phyloP scores from a whole-genome alignment of 1,284 basidiomycete species.

The Cryptococcus sp. region DNA sequence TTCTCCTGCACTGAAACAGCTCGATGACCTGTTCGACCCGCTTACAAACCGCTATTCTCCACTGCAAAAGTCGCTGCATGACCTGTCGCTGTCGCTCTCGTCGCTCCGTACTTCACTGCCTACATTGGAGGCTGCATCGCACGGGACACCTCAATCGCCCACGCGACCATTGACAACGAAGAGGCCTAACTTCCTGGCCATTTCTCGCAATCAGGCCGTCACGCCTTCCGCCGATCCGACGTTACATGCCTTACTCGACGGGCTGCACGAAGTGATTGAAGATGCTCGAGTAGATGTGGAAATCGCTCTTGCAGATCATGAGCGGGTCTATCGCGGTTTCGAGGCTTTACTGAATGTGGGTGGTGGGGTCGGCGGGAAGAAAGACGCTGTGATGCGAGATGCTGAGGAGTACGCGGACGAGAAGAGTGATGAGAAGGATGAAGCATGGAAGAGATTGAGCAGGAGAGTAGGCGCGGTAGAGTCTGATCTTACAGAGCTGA shows the following conservation, averaged over 20 bases:
- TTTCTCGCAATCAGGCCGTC: slow-evolving; percentile 27
- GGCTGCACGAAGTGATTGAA: slow-evolving; percentile 76
- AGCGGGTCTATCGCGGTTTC: slow-evolving; percentile 68
- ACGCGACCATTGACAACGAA: slow-evolving; percentile 3
- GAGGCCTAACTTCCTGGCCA: slow-evolving; percentile 20
- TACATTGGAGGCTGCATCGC: slow-evolving; percentile 5
- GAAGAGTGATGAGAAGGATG: slow-evolving; percentile 54
- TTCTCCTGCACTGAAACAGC: slow-evolving; percentile 21
- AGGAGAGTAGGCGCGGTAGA: slow-evolving; percentile 73
- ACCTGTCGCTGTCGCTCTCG: slow-evolving; percentile 43
- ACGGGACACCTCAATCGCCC: slow-evolving; percentile 6
- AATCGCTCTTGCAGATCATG: slow-evolving; percentile 76
- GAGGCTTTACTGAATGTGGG: slow-evolving; percentile 66
- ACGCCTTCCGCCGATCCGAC: slow-evolving; percentile 41
- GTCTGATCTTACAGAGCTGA: slow-evolving; percentile 67
- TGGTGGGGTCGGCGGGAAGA: slow-evolving; percentile 50
- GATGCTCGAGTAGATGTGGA: slow-evolving; percentile 83
- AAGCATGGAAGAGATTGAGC: slow-evolving; percentile 59
- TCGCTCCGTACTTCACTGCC: slow-evolving; percentile 30
- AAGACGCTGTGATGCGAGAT: slow-evolving; percentile 58
- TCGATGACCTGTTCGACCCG: slow-evolving; percentile 34
- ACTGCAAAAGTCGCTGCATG: slow-evolving; percentile 46
- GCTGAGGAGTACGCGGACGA: slow-evolving; percentile 65
- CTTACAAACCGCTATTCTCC: slow-evolving; percentile 34
- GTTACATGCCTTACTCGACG: slow-evolving; percentile 62